Percentiles rank a stretch among this genome's conserved stretches.
These are phyloP conservation scores for Pascua sp. DNA, from an alignment of 1,284 basidiomycete species.

Conservation along the genomic window DNA sequence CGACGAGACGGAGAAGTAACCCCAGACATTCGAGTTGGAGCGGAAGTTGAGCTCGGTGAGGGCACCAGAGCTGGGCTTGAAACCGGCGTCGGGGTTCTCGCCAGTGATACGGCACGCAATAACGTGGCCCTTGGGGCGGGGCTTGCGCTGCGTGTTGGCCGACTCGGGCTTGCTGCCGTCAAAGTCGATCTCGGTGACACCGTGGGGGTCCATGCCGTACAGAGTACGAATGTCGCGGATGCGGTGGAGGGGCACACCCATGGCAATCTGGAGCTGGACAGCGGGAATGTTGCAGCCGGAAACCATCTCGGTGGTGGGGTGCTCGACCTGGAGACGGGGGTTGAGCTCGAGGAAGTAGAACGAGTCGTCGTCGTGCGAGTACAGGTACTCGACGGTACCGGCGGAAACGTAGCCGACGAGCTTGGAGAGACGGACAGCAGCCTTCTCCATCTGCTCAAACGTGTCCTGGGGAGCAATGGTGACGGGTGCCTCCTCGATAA, in stretches of 20 bases:
- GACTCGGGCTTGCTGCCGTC: slow-evolving; percentile 87
- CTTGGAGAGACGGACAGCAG: slow-evolving; percentile 94
- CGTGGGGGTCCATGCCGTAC: slow-evolving; percentile 88
- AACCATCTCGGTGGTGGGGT: slow-evolving; percentile 99
- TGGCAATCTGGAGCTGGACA: slow-evolving; percentile 94
- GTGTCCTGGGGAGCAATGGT: slow-evolving; percentile 89
- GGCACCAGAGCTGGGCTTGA: slow-evolving; percentile 96
- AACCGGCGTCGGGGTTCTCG: slow-evolving; percentile 99
- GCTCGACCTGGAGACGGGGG: slow-evolving; percentile 98
- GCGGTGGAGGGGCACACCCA: slow-evolving; percentile 95
- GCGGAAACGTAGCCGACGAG: slow-evolving; percentile 99
- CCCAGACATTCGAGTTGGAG: slow-evolving; percentile 98
- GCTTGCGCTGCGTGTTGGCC: slow-evolving; percentile 86
- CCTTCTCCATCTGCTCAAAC: slow-evolving; percentile 97
- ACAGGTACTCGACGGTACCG: slow-evolving; percentile 98
- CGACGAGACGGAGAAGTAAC: slow-evolving; percentile 95
- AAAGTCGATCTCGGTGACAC: slow-evolving; percentile 89
- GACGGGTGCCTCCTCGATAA: slow-evolving; percentile 99
- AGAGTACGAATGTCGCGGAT: slow-evolving; percentile 95
- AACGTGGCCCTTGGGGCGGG: slow-evolving; percentile 95
- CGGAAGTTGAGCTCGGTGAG: slow-evolving; percentile 99
- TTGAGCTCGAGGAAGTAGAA: slow-evolving; percentile 99
- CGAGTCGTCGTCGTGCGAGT: slow-evolving; percentile 86
- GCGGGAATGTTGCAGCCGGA: slow-evolving; percentile 97
- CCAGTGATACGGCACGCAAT: slow-evolving; percentile 99